Conservation (phyloP, 441 rosid genomes). For the Theobroma grandiflorum region DNA sequence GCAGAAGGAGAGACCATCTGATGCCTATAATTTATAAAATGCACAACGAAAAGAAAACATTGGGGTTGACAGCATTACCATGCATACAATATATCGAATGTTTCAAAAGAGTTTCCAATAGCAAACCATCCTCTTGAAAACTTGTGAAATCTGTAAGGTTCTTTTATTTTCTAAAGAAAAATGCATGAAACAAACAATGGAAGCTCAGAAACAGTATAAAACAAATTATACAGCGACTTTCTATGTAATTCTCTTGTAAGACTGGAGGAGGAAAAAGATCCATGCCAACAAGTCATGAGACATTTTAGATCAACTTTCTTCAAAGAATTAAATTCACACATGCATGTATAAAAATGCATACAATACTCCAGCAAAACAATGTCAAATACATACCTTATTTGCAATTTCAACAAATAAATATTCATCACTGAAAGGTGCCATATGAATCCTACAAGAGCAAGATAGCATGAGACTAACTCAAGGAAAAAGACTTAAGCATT, state of each 20-base stretch:
- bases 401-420: conserved; percentile 92
- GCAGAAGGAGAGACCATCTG: not conserved
- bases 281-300: conserved; percentile 5
- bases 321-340: not conserved
- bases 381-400: conserved; percentile 74
- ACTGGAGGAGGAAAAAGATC: not conserved
- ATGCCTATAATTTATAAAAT: not conserved
- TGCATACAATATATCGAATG: not conserved
- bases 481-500: conserved; percentile 15
- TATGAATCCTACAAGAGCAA: conserved; percentile 80
- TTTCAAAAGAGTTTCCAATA: not conserved
- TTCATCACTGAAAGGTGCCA: conserved; percentile 98
- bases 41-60: not conserved
- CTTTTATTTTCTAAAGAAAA: not conserved
- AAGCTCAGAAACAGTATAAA: not conserved
- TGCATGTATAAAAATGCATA: not conserved
- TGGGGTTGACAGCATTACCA: conserved; percentile 4
- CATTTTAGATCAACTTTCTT: conserved; percentile 4
- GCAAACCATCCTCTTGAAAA: not conserved
- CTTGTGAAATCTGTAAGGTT: not conserved
- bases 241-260: not conserved
- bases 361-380: conserved; percentile 12
- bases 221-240: not conserved
- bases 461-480: conserved; percentile 28
- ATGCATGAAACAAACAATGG: not conserved